These are phyloP conservation scores for Exidia glandulosa DNA, from an alignment of 768 basidiomycete genomes.

Conservation along the genomic window DNA sequence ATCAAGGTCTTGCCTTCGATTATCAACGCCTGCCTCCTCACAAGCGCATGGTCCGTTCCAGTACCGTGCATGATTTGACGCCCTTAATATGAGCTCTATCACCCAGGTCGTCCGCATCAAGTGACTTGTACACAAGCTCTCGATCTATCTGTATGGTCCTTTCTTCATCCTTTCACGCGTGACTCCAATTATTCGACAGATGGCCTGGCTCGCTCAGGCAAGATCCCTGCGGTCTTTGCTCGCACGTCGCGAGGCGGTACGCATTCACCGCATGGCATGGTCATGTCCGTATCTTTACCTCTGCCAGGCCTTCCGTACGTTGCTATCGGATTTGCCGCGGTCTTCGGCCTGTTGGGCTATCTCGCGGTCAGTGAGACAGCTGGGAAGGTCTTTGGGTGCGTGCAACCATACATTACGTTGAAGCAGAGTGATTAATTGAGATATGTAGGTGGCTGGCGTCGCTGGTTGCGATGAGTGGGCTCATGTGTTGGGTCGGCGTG, in stretches of 20 bases:
- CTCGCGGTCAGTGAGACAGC: slow-evolving; percentile 22
- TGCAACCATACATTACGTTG: not conserved
- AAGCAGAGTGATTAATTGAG: not conserved
- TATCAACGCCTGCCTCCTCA: slow-evolving; percentile 20
- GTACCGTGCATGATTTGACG: no score
- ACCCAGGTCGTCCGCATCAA: slow-evolving; percentile 21
- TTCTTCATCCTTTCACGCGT: slow-evolving; percentile 5
- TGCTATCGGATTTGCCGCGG: slow-evolving; percentile 20
- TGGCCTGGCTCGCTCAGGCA: slow-evolving; percentile 26
- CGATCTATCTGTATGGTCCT: not conserved
- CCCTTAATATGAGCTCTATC: no score
- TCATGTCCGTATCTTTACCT: not conserved
- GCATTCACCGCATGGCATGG: not conserved
- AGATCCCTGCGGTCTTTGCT: slow-evolving; percentile 28
- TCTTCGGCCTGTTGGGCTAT: slow-evolving; percentile 21
- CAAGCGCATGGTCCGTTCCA: slow-evolving; percentile 34
- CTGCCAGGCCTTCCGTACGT: slow-evolving; percentile 23
- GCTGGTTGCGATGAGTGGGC: not conserved
- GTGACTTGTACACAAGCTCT: slow-evolving; percentile 29
- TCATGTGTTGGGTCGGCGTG: slow-evolving; percentile 30
- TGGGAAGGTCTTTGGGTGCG: slow-evolving; percentile 20
- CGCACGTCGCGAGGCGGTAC: slow-evolving; percentile 23
- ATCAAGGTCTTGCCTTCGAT: slow-evolving; percentile 44
- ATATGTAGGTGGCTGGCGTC: not conserved
- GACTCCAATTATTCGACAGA: slow-evolving; percentile 10